Evolutionary conservation across 106 monocot genomes (phyloP).

Genomic region (Iris macrosiphon): DNA sequence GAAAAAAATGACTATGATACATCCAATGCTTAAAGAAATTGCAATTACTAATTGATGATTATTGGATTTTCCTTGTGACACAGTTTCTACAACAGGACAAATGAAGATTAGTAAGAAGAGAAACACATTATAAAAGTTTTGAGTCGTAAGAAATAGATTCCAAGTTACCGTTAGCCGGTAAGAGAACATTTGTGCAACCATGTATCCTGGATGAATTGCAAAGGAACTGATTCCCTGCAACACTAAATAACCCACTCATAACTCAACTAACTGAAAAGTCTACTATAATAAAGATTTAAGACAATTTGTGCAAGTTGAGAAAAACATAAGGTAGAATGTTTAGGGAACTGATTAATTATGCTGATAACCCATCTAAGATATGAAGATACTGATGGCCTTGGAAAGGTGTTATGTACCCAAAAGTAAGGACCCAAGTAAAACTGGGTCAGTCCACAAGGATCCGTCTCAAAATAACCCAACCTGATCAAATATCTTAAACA

Average conservation of each 20-base stretch:
- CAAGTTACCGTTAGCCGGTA: slow-evolving; percentile 47
- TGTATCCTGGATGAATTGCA: slow-evolving; percentile 55
- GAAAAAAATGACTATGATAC: slow-evolving; percentile 9
- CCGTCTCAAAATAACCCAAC: no score
- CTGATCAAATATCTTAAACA: no score
- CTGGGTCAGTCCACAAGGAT: no score
- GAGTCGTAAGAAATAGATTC: background rate
- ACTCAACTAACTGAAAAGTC: background rate
- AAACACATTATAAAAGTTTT: background rate
- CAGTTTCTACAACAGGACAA: slow-evolving; percentile 39
- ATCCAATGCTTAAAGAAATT: slow-evolving; percentile 16
- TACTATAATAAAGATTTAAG: background rate
- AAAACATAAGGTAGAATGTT: background rate
- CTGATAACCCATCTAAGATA: no score
- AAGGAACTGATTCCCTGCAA: slow-evolving; percentile 85
- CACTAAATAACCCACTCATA: slow-evolving; percentile 30
- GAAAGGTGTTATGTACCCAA: no score
- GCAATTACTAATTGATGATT: slow-evolving; percentile 17
- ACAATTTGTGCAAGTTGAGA: background rate
- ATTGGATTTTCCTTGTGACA: slow-evolving; percentile 13
- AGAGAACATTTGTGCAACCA: slow-evolving; percentile 48
- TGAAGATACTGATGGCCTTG: no score
- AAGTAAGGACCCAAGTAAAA: no score
- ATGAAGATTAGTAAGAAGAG: slow-evolving; percentile 1
- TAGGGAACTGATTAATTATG: background rate